Base-by-base conservation (phyloP, 176 grass and related monocot genomes). In the Rhynchospora pubera region DNA sequence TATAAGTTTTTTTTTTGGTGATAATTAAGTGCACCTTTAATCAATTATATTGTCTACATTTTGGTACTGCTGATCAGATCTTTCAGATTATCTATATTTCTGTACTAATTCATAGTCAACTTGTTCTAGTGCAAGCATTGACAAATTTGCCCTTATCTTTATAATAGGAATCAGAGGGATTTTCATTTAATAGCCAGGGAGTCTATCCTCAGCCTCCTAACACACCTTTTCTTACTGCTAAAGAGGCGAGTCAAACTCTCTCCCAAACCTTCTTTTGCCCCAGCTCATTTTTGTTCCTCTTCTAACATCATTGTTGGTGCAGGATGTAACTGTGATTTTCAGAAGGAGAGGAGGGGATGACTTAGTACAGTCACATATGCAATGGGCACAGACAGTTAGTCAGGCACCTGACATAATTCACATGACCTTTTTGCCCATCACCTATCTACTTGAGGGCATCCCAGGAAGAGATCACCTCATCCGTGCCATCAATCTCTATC, bases 301-400 rank as follows among this genome's bases (percentile, higher is more conserved):
- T 45, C 19, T 59, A 12, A 79, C 28, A 43, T 8, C 5, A 21
- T 43, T 13, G 61, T 30, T 79, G 14, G 7, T 93, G 85, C 88
- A 93, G 91, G 91, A 93, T 89, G 84, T 90, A 12, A 88, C 88
- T 68, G 84, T 93, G n/a, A 93, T 93, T 82, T 93, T 93, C 80
- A 85, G 84, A 52, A 90, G 91, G 77, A 93, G 86, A 56, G 91
- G 91, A 73, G 88, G 91, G 11, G 77, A 93, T 58, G 88, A 93
- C 82, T 71, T 93, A 72, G 85, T 93, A 48, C 91, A 90, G 81
- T 88, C 61, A 52, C 86, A 93, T 24, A 73, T 65, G 3, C 65
- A 86, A 9, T 93, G 91, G 91, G 82, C 84, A 68, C 85, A 61
- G 75, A 90, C 91, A 24, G 46, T 93, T 60, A 39, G 34, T 56